These are phyloP conservation scores for Exophiala xenobiotica DNA, from an alignment of 2,329 filamentous ascomycete species.

Conservation along the genomic window DNA sequence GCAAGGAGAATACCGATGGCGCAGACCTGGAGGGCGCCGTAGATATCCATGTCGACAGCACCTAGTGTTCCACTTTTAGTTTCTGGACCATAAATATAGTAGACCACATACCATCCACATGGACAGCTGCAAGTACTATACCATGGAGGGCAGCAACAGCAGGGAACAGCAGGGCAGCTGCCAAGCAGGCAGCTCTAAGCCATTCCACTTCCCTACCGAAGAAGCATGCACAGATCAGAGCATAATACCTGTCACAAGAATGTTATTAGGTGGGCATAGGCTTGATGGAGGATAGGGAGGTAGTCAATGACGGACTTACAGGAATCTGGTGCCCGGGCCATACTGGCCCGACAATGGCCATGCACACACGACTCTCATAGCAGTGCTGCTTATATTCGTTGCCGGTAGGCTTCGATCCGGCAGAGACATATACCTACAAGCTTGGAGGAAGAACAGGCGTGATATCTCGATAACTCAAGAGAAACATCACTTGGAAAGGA, in stretches of 20 bases:
- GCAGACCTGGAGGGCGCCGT: slow-evolving; percentile 66
- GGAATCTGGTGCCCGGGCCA: slow-evolving; percentile 41
- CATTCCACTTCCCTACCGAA: slow-evolving; percentile 62
- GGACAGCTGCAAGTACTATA: slow-evolving; percentile 60
- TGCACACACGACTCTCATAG: slow-evolving; percentile 42
- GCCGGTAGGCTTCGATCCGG: slow-evolving; percentile 10
- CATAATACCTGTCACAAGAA: slow-evolving; percentile 55
- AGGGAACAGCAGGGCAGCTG: slow-evolving; percentile 62
- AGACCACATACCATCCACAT: slow-evolving; percentile 54
- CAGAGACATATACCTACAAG: not conserved
- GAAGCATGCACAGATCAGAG: slow-evolving; percentile 62
- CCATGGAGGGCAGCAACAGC: slow-evolving; percentile 64
- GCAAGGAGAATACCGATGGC: slow-evolving; percentile 65
- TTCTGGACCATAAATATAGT: not conserved
- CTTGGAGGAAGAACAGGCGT: slow-evolving; percentile 10
- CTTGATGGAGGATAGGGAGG: not conserved
- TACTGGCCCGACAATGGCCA: slow-evolving; percentile 47
- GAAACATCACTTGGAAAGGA: not conserved
- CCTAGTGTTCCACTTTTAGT: slow-evolving; percentile 39
- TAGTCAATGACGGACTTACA: slow-evolving; percentile 34
- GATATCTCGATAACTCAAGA: not conserved
- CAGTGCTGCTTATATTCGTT: slow-evolving; percentile 30
- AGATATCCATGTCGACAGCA: slow-evolving; percentile 67
- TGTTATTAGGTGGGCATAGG: slow-evolving; percentile 4
- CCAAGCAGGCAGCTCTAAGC: slow-evolving; percentile 63